These are phyloP conservation scores for Paxillus rubicundulus DNA, from an alignment of 768 basidiomycete species.

Conservation along the genomic window DNA sequence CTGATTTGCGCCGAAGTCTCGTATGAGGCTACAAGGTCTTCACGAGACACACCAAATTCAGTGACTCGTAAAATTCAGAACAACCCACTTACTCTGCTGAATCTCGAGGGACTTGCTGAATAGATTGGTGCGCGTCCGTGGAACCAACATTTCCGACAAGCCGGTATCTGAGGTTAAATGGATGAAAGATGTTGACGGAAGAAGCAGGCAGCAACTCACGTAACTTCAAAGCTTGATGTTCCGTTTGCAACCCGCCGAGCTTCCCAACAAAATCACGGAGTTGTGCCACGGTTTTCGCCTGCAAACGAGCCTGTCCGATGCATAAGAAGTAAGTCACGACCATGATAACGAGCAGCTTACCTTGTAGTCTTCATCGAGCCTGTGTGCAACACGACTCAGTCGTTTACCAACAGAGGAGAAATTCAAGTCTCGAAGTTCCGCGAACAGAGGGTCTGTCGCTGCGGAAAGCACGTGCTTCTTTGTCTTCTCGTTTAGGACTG, in stretches of 20 bases:
- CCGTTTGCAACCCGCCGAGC: slow-evolving; percentile 86
- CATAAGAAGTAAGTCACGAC: slow-evolving; percentile 3
- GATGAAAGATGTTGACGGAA: slow-evolving; percentile 2
- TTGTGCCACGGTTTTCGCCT: slow-evolving; percentile 89
- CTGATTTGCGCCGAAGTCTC: slow-evolving; percentile 74
- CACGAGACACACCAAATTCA: slow-evolving; percentile 1
- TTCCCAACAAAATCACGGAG: slow-evolving; percentile 94
- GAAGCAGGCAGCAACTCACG: slow-evolving; percentile 52
- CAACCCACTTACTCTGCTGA: slow-evolving; percentile 74
- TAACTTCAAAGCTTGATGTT: slow-evolving; percentile 84
- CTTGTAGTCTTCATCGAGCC: slow-evolving; percentile 92
- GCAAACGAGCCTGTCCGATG: slow-evolving; percentile 61
- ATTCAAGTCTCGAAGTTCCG: slow-evolving; percentile 85
- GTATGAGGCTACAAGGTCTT: slow-evolving; percentile 94
- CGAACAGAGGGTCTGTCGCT: slow-evolving; percentile 73
- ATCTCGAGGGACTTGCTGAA: slow-evolving; percentile 94
- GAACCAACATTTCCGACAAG: slow-evolving; percentile 87
- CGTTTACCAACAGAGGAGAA: slow-evolving; percentile 85
- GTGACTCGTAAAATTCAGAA: slow-evolving; percentile 2
- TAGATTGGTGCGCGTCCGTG: slow-evolving; percentile 77
- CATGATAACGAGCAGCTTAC: slow-evolving; percentile 33
- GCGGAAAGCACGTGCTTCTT: slow-evolving; percentile 87
- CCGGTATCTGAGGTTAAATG: slow-evolving; percentile 68
- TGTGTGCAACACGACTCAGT: slow-evolving; percentile 76
- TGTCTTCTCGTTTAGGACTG: slow-evolving; percentile 73